Evolutionary conservation across 164 flowering plant genomes (phyloP), one percentile per base, ranked within the genome.

Genomic region (Magnolia officinalis): DNA sequence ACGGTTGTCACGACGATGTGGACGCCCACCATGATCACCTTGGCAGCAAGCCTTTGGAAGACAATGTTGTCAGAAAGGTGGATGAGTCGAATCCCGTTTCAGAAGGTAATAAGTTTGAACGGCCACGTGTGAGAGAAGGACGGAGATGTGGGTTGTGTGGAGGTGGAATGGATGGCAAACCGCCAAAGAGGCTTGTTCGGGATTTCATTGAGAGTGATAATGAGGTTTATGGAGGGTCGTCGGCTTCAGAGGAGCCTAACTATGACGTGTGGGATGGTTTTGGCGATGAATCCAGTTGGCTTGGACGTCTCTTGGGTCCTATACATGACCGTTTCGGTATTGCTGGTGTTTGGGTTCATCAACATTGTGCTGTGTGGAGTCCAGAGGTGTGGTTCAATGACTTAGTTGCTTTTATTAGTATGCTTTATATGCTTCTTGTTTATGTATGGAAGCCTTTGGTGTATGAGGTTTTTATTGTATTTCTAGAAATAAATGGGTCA

Each of bases 291-390:
- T 85, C 99, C 78, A 89, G 92, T 66, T 96, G 99, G 98, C 94
- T 94, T 81, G 99, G 99, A 58, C 94, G 91, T 20, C 95, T 92
- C 55, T 79, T 94, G 85, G 99, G 99, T 76, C 99, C 99, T 58
- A 85, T 90, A 67, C 85, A 88, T 83, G 99, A 96, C 83, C 97
- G 98, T 58, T 88, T 84, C 78, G 99, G 99, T 49, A 96, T 96
- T 84, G 92, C 97, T 81, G 90, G 97, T 76, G 90, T 88, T 14
- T 96, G 99, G 99, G 97, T 96, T 68, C 99, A 96, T 87, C 99
- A 91, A 77, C 91, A 94, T 71, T 96, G 99, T 88, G 99, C 99
- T 76, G 99, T 96, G 8, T 96, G 99, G 99, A 96, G 99, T 87
- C 99, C 99, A 70, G 98, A 96, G 99, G 99, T 96, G 72, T 73